phyloP scores from a whole-genome alignment of 208 protist genomes.

The Leishmania major region DNA sequence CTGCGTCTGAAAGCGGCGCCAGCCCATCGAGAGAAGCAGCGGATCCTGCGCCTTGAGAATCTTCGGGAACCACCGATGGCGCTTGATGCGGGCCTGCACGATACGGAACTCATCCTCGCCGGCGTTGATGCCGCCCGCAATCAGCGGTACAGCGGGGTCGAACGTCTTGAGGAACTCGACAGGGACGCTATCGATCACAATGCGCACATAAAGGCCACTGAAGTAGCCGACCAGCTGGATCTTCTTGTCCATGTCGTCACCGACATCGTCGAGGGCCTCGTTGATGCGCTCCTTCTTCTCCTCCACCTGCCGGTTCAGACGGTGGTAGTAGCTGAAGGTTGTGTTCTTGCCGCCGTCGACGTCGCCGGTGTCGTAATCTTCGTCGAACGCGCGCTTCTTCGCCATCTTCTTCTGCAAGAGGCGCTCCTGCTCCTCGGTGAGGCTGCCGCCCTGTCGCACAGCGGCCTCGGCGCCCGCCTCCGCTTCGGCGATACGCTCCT shows the following conservation, averaged over 20 bases:
- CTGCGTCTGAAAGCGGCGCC: conserved; percentile 98
- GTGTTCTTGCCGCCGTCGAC: conserved; percentile 61
- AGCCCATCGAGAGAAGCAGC: conserved; percentile 98
- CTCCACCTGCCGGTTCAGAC: conserved; percentile 80
- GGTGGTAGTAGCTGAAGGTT: conserved; percentile 81
- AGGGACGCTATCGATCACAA: conserved; percentile 95
- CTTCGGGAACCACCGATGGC: conserved; percentile 98
- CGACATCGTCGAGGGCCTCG: conserved; percentile 75
- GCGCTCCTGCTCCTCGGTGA: conserved; percentile 82
- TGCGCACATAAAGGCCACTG: conserved; percentile 96
- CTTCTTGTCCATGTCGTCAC: conserved; percentile 85
- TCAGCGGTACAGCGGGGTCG: conserved; percentile 81
- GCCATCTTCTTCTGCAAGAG: conserved; percentile 87
- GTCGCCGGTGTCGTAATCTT: conserved; percentile 72
- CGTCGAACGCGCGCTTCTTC: conserved; percentile 92
- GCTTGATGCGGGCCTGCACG: conserved; percentile 96
- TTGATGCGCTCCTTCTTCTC: conserved; percentile 85
- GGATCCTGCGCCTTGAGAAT: conserved; percentile 99
- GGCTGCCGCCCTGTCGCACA: conserved; percentile 44
- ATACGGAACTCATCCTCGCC: conserved; percentile 96
- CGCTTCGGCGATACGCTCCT: conserved; percentile 30
- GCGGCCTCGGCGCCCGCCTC: conserved; percentile 48
- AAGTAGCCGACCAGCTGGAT: conserved; percentile 92
- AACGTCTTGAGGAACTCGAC: conserved; percentile 96
- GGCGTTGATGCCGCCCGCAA: conserved; percentile 95